phyloP scores from a whole-genome alignment of 2,329 filamentous ascomycete genomes.

The Exophiala bonariae region DNA sequence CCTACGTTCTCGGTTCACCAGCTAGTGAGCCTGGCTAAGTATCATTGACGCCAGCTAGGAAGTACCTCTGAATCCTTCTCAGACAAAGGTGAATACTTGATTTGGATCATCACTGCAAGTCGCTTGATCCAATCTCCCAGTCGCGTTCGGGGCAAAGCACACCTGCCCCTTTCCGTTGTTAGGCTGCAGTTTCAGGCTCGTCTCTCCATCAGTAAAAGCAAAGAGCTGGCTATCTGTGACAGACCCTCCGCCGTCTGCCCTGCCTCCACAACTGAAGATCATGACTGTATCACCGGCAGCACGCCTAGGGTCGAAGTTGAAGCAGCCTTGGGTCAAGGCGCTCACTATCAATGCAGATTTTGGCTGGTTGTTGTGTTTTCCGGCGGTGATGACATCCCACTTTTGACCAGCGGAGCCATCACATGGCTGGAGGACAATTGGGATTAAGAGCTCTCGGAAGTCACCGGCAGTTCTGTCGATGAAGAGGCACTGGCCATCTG shows the following conservation, averaged over 20 bases:
- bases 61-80: too few relatives aligned
- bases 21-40: too few relatives aligned
- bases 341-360: slow-evolving; percentile 15
- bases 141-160: slow-evolving; percentile 8
- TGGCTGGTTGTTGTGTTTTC: slow-evolving; percentile 15
- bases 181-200: slow-evolving; percentile 13
- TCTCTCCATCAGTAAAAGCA: slow-evolving; percentile 8
- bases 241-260: slow-evolving; percentile 13
- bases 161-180: slow-evolving; percentile 12
- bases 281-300: slow-evolving; percentile 17
- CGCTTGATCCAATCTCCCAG: slow-evolving; percentile 15
- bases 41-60: too few relatives aligned
- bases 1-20: too few relatives aligned
- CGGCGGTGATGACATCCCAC: slow-evolving; percentile 14
- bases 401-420: slow-evolving; percentile 11
- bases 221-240: slow-evolving; percentile 18
- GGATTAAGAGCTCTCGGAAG: slow-evolving; percentile 18
- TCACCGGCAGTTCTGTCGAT: slow-evolving; percentile 16
- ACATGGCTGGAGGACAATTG: slow-evolving; percentile 13
- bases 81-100: slow-evolving; percentile 14
- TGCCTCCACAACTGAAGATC: slow-evolving; percentile 17
- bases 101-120: slow-evolving; percentile 10
- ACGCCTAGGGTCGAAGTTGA: slow-evolving; percentile 17
- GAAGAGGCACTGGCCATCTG: slow-evolving; percentile 15
- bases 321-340: slow-evolving; percentile 15